Conservation (phyloP, 2,329 filamentous ascomycete genomes). For the Colletotrichum orchidophilum region DNA sequence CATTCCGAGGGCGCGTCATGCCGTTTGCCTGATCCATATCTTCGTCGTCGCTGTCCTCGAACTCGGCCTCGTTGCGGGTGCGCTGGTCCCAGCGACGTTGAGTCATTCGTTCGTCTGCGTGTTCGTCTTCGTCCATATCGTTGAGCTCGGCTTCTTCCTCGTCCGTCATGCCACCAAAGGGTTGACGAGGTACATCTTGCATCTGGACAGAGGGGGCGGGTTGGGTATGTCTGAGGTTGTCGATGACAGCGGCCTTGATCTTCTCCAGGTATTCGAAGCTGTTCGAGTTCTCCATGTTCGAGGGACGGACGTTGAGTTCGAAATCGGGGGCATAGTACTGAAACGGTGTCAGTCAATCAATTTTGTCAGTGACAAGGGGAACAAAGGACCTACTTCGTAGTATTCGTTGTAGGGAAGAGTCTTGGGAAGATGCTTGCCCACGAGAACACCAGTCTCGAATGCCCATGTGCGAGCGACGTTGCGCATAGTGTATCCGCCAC, state of each 20-base stretch:
- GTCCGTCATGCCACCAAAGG: constrained; percentile 70
- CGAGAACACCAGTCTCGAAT: constrained; percentile 91
- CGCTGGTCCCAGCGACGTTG: constrained; percentile 85
- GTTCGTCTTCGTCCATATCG: constrained; percentile 83
- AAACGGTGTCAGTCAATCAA: constrained; percentile 46
- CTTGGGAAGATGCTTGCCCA: constrained; percentile 81
- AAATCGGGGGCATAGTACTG: constrained; percentile 94
- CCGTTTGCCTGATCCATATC: constrained; percentile 80
- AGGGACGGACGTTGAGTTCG: constrained; percentile 87
- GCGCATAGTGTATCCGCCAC: constrained; percentile 95
- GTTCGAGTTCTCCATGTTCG: constrained; percentile 92
- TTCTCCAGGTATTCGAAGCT: constrained; percentile 83
- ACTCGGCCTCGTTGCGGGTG: constrained; percentile 79
- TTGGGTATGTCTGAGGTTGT: constrained; percentile 87
- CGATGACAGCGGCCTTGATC: constrained; percentile 82
- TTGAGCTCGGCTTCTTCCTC: constrained; percentile 74
- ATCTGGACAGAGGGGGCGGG: constrained; percentile 92
- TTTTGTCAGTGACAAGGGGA: not conserved
- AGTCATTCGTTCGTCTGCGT: constrained; percentile 84
- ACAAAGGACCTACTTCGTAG: constrained; percentile 69
- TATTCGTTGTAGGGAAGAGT: constrained; percentile 97
- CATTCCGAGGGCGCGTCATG: constrained; percentile 61
- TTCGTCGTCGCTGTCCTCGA: constrained; percentile 90
- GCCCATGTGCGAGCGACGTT: constrained; percentile 98
- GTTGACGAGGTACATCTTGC: constrained; percentile 75